Evolutionary conservation across 2,329 filamentous ascomycete genomes (phyloP).

Genomic region (Fusarium tanahbumbuense): DNA sequence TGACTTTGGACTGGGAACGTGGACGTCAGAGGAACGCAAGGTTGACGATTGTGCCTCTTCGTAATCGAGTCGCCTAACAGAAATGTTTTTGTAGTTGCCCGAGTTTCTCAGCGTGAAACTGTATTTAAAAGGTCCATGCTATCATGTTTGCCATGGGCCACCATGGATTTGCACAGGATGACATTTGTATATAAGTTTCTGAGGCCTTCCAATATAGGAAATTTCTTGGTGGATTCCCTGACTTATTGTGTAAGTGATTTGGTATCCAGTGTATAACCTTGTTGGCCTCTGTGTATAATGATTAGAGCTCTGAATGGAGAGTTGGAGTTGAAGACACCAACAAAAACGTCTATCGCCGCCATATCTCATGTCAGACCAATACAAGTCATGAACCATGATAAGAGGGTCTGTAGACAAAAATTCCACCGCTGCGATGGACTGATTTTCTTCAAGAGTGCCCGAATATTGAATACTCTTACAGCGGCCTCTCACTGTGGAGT

Average conservation of each 20-base stretch:
- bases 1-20: not conserved
- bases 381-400: not conserved
- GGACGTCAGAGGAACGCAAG: slow-evolving; percentile 37
- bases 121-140: not conserved
- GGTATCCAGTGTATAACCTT: not conserved
- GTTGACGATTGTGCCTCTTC: slow-evolving; percentile 25
- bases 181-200: not conserved
- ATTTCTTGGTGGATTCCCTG: not conserved
- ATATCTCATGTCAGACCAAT: not conserved
- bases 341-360: not conserved
- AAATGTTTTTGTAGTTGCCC: too few species aligned
- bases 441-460: slow-evolving; percentile 17
- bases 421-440: slow-evolving; percentile 3
- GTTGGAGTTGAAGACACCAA: not conserved
- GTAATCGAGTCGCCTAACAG: not conserved
- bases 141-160: slow-evolving; percentile 34
- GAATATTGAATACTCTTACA: not conserved
- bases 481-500: slow-evolving; percentile 3
- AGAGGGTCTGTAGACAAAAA: not conserved
- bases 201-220: not conserved
- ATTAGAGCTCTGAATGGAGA: not conserved
- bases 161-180: slow-evolving; percentile 22
- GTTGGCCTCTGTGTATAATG: not conserved
- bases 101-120: not conserved
- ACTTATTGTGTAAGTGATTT: not conserved